Evolutionary conservation across 169 alveolate genomes (phyloP), one percentile per base, ranked within the genome.

Genomic region (Cryptosporidium felis): DNA sequence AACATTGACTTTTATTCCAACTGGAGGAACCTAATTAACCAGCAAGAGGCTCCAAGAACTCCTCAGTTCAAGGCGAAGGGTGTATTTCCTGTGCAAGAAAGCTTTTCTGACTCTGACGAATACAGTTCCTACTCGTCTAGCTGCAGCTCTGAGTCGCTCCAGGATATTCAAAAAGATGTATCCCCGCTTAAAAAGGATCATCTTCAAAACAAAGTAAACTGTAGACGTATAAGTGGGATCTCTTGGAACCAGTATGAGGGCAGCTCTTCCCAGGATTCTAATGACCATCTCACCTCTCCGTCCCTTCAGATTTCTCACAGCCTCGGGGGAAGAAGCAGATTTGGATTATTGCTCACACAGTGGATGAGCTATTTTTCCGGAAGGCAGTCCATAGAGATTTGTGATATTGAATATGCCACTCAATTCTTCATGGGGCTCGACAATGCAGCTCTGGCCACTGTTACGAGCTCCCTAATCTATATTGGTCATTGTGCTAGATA

Each of bases 401-500:
- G 41, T 53, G 85, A 74, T 40, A 40, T 74, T 23, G 85, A 74
- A 3, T 34, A 53, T 49, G 85, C 85, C 21, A 74, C 49, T 14
- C 85, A 74, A 36, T 74, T 30, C 14, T 74, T 74, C 40, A 74
- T 49, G 4, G 59, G 67, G 5, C 8, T 74, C 30, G 85, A 74
- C n/a, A 34, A 30, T 10, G n/a, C 60, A 51, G 41, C 85, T 21
- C 28, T 74, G 30, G 40, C 63, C 26, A 32, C 85, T 16, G 49
- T 41, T 16, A 74, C 85, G 21, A 74, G 67, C 61, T 49, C 85
- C 2, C 59, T 74, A 5, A 32, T 74, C 26, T 53, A 74, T 74
- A 58, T 74, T 16, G 56, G 85, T n/a, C 67, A 74, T 12, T 74
- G 85, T 74, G 85, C 85, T 8, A 32, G 85, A 38, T 53, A 53